Conservation (phyloP, 345 rosid species). For the Raphanus raphanistrum region DNA sequence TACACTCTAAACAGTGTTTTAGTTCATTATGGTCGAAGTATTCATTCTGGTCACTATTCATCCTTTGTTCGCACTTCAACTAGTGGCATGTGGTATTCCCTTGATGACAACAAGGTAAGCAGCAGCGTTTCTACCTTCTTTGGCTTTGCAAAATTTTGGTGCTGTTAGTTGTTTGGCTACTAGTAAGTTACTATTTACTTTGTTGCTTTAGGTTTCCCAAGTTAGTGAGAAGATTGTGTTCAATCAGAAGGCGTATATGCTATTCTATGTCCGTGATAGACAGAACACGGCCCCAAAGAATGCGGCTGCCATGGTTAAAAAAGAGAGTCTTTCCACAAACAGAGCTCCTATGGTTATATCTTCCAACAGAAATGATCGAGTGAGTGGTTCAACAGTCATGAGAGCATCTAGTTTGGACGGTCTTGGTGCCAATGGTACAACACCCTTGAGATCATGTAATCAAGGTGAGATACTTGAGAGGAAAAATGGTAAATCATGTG, state of each 20-base stretch:
- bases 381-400: conserved; percentile 37
- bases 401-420: conserved; percentile 26
- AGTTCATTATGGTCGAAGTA: conserved; percentile 87
- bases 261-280: conserved; percentile 94
- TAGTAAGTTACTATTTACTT: conserved; percentile 14
- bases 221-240: conserved; percentile 79
- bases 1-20: conserved; percentile 92
- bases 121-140: conserved; percentile 6
- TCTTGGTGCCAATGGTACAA: conserved; percentile 26
- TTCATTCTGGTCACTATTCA: conserved; percentile 87
- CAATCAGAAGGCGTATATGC: conserved; percentile 94
- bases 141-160: conserved; percentile 22
- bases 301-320: conserved; percentile 40
- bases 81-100: conserved; percentile 88
- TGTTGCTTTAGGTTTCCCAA: conserved; percentile 65
- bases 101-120: conserved; percentile 86
- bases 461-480: conserved; percentile 10
- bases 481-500: conserved; percentile 32
- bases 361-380: conserved; percentile 38
- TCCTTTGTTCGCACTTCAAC: conserved; percentile 86
- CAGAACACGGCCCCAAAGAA: conserved; percentile 50
- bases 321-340: conserved; percentile 43
- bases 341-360: conserved; percentile 37
- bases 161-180: conserved; percentile 1
- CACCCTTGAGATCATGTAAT: background rate